Percentiles rank a stretch among this genome's conserved stretches.
These are phyloP conservation scores for Raffaelea deltoideospora DNA, from an alignment of 2,329 filamentous ascomycete genomes.

Conservation along the genomic window DNA sequence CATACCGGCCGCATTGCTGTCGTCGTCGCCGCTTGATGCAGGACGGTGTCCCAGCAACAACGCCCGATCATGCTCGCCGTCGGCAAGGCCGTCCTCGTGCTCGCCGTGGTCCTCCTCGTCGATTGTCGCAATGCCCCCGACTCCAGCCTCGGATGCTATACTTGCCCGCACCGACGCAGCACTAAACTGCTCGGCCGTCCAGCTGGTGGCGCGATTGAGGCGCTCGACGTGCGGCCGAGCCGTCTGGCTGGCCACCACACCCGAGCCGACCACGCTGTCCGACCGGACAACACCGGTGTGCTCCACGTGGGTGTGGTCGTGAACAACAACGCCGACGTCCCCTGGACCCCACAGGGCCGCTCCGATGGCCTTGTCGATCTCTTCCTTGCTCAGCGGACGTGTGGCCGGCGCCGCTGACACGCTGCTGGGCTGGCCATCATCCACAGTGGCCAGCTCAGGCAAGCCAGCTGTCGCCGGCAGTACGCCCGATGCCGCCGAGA, in stretches of 20 bases:
- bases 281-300: conserved; percentile 9
- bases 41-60: conserved; percentile 5
- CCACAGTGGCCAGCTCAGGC: background rate
- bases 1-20: no score
- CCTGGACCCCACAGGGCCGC: conserved; percentile 17
- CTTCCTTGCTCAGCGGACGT: conserved; percentile 10
- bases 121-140: background rate
- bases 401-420: conserved; percentile 14
- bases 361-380: conserved; percentile 18
- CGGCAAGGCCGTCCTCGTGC: background rate
- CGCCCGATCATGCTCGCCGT: conserved; percentile 3
- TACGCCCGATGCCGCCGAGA: conserved; percentile 1
- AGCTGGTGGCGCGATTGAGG: conserved; percentile 17
- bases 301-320: no score
- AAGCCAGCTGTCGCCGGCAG: background rate
- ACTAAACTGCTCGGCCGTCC: conserved; percentile 21
- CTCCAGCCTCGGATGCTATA: no score
- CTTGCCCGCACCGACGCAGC: background rate
- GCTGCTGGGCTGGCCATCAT: conserved; percentile 11
- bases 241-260: conserved; percentile 7
- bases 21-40: no score
- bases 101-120: background rate
- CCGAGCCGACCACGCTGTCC: conserved; percentile 13
- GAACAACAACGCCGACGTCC: no score
- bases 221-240: conserved; percentile 8